Percentiles rank a stretch among this genome's conserved stretches.
phyloP scores from a whole-genome alignment of 148 eudicot species.

The Amaranthus palmeri region DNA sequence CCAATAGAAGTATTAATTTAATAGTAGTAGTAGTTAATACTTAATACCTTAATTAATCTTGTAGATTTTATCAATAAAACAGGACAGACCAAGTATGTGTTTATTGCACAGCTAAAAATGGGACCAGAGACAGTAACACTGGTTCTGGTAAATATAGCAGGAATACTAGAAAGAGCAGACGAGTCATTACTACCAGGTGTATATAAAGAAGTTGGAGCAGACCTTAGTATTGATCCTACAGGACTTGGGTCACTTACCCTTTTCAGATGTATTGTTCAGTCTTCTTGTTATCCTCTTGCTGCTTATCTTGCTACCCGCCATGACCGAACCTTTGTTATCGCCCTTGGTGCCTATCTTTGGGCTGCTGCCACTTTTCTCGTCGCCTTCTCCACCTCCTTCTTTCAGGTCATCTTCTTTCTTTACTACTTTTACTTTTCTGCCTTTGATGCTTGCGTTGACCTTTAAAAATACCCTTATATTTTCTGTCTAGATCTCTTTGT shows the following conservation, averaged over 20 bases:
- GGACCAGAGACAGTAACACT: conserved; percentile 48
- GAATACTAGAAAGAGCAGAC: conserved; percentile 76
- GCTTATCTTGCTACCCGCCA: conserved; percentile 64
- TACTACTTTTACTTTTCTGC: neutral
- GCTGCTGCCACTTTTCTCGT: conserved; percentile 80
- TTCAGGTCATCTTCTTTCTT: conserved; percentile 36
- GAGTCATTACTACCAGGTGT: conserved; percentile 78
- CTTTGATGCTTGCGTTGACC: neutral
- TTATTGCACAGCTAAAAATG: conserved; percentile 13
- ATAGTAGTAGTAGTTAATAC: neutral
- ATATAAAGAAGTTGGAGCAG: conserved; percentile 72
- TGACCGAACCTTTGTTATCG: conserved; percentile 69
- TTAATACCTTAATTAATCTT: neutral
- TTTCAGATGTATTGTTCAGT: conserved; percentile 72
- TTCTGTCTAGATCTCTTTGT: neutral
- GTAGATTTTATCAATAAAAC: neutral
- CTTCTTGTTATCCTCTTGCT: conserved; percentile 71
- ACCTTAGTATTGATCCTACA: conserved; percentile 67
- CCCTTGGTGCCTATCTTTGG: conserved; percentile 84
- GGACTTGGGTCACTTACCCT: conserved; percentile 71
- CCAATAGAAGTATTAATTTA: neutral
- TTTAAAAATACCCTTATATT: neutral
- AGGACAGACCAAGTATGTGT: neutral
- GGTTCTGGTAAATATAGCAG: conserved; percentile 64
- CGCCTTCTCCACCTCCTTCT: conserved; percentile 62